phyloP scores from a whole-genome alignment of 805 yeast species.

The Teunomyces barrocoloradensis region DNA sequence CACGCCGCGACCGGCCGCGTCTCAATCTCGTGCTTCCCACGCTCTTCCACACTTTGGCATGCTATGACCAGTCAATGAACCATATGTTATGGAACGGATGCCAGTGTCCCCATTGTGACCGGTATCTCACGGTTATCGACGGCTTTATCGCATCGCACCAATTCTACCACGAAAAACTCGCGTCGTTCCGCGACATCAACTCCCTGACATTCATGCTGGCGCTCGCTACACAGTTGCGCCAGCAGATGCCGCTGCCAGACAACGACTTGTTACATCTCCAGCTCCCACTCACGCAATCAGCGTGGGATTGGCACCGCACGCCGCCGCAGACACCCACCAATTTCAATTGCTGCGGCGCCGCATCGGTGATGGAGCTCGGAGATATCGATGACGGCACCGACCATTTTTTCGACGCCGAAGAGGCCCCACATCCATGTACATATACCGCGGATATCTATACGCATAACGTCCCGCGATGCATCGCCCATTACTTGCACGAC shows the following conservation, averaged over 20 bases:
- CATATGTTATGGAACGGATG: slow-evolving; percentile 80
- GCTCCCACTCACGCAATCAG: slow-evolving; percentile 19
- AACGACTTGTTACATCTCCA: slow-evolving; percentile 6
- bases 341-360: slow-evolving; percentile 32
- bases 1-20: slow-evolving; percentile 22
- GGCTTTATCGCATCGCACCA: slow-evolving; percentile 62
- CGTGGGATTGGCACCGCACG: slow-evolving; percentile 34
- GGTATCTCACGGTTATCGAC: slow-evolving; percentile 52
- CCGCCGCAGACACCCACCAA: slow-evolving; percentile 19
- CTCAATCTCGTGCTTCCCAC: slow-evolving; percentile 55
- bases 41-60: slow-evolving; percentile 55
- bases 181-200: slow-evolving; percentile 54
- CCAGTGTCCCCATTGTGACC: slow-evolving; percentile 55
- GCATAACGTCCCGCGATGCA: slow-evolving; percentile 18
- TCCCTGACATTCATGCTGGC: slow-evolving; percentile 9
- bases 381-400: slow-evolving; percentile 33
- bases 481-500: slow-evolving; percentile 36
- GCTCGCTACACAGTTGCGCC: slow-evolving; percentile 7
- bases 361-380: slow-evolving; percentile 32
- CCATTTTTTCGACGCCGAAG: slow-evolving; percentile 21
- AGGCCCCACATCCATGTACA: slow-evolving; percentile 11
- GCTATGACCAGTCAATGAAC: slow-evolving; percentile 70
- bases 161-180: slow-evolving; percentile 47
- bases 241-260: slow-evolving; percentile 6
- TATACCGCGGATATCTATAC: slow-evolving; percentile 11